Conservation (phyloP, 2,329 filamentous ascomycete species). For the Penicillium griseofulvum region DNA sequence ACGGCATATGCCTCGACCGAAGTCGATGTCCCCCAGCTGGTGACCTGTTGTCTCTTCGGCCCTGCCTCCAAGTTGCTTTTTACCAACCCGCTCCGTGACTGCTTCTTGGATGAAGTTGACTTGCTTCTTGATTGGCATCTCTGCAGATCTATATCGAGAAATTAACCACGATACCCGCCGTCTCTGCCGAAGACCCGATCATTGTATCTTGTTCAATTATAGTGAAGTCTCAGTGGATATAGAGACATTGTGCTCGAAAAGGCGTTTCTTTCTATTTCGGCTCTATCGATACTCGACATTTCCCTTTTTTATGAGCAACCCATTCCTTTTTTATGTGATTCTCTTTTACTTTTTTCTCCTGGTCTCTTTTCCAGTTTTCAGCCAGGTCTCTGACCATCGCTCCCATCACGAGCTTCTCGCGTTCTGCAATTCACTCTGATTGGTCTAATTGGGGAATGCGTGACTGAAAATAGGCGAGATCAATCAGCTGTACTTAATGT, state of each 20-base stretch:
- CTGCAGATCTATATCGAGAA: neutral
- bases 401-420: slow-evolving; percentile 1
- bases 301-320: slow-evolving; percentile 10
- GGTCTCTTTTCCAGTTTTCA: slow-evolving; percentile 5
- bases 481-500: slow-evolving; percentile 29
- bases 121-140: neutral
- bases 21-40: slow-evolving; percentile 19
- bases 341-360: slow-evolving; percentile 7
- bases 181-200: neutral
- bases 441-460: slow-evolving; percentile 4
- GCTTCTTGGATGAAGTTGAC: neutral
- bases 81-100: neutral
- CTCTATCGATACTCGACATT: slow-evolving; percentile 12
- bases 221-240: slow-evolving; percentile 1
- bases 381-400: slow-evolving; percentile 4
- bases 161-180: neutral
- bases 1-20: slow-evolving; percentile 17
- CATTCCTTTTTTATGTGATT: slow-evolving; percentile 17
- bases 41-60: slow-evolving; percentile 6
- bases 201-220: slow-evolving; percentile 1
- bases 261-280: slow-evolving; percentile 20
- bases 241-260: slow-evolving; percentile 14
- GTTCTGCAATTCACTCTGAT: neutral
- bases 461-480: slow-evolving; percentile 21
- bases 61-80: neutral